Evolutionary conservation across 768 basidiomycete species (phyloP), one percentile per base, ranked within the genome.

Genomic region (Crassisporium funariophilum): DNA sequence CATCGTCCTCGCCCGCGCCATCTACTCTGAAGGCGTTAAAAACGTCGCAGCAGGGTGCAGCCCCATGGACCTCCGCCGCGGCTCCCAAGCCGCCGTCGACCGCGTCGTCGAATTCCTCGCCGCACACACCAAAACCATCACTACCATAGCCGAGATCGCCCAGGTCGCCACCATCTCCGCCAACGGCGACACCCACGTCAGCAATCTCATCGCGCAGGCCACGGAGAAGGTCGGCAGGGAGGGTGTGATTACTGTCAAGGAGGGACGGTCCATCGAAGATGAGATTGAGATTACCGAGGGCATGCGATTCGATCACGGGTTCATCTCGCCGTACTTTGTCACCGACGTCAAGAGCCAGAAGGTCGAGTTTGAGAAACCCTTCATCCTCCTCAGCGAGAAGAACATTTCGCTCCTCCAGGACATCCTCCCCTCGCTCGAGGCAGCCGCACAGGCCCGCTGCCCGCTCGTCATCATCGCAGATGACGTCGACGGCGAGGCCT

Each of bases 201-300:
- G 95, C 35, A 85, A 86, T 64, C 81, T 99, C 62, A 98, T 98
- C 67, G 95, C 95, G 4, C 91, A 92, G 63, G 95, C 95, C 1
- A 99, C 98, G 95, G 95, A 98, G 73, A 97, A 97, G 70, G 95
- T 98, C 50, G 95, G 95, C 65, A 97, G 95, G 76, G 95, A 99
- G 73, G 95, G 95, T 67, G 95, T 98, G 63, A 98, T 99, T 76
- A 98, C 95, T 39, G 95, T 99, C 68, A 99, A 98, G 78, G 95
- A 99, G 70, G 95, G 95, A 35, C 85, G 88, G 58, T 98, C 95
- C 5, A 97, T 95, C 55, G 94, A 98, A 59, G 95, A 99, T 64
- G 94, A 97, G 71, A 98, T 98, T 64, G 95, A 99, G 68, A 94
- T 99, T 61, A 98, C 95, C 19, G 95, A 99, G 73, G 95, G 95